Evolutionary conservation across 768 basidiomycete species (phyloP), one percentile per base, ranked within the genome.

Genomic region (Podaxis rugospora): DNA sequence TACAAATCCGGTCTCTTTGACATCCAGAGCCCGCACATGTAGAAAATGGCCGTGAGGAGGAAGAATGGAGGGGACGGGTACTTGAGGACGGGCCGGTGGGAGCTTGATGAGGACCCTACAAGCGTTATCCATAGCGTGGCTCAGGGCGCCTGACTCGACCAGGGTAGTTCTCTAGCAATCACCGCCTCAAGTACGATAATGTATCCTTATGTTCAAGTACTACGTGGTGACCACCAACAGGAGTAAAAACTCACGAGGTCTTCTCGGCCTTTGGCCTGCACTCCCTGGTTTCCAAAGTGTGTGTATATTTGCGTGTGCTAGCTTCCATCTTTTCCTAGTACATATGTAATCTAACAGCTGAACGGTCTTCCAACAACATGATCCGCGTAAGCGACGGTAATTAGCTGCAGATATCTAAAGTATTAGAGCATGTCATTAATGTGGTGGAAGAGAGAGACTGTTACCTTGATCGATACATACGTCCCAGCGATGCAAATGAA

Each of bases 401-500:
- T 83, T 25, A 82, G 67, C 82, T 83, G 61, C 21, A 18, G 21
- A 51, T 32, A 9, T 21, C 3, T 9, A 25, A 58, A 32, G 16
- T 46, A 25, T 55, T 13, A 47, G 28, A n/a, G 3, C 9, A 46
- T 7, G 44, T 35, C 27, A 28, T 25, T 13, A 13, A 28, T 14
- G n/a, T 11, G 25, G 56, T 14, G 25, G 25, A 49, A 49, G 47
- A 47, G 44, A 16, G 39, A 47, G 11, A 74, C 55, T 59, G 73
- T 56, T 62, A 78, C 83, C 72, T 81, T 80, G 51, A 82, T 73
- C 13, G 78, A 80, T 4, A 83, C 80, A 66, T 80, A 83, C 1
- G 80, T 81, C 25, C 82, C 82, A 1, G 80, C 77, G 9, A 81
- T 71, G 63, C 83, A 84, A 42, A 83, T 79, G 62, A 83, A 84